A percentile compares a stretch with the other conserved stretches of the same genome.
phyloP scores from a whole-genome alignment of 2,329 filamentous ascomycete species.

The Purpureocillium takamizusanense region DNA sequence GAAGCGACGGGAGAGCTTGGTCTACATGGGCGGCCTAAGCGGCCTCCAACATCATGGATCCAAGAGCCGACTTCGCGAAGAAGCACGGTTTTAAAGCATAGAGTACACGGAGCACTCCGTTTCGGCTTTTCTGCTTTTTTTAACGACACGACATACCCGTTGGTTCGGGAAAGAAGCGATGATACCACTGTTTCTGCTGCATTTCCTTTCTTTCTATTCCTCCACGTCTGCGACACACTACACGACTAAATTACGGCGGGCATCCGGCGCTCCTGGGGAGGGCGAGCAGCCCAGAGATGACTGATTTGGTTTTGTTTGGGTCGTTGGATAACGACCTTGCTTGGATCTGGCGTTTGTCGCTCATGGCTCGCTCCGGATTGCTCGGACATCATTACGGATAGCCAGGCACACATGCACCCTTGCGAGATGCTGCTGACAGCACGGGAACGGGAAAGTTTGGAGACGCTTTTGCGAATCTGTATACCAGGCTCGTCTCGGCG shows the following conservation, averaged over 20 bases:
- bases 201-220: conserved; percentile 11
- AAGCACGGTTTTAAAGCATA: conserved; percentile 33
- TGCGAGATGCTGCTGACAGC: no score
- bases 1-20: conserved; percentile 50
- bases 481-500: no score
- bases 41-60: conserved; percentile 40
- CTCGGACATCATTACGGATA: no score
- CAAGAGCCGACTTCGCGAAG: conserved; percentile 45
- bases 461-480: no score
- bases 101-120: no score
- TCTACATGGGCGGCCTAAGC: conserved; percentile 42
- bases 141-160: not conserved
- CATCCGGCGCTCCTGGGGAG: not conserved
- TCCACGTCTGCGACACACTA: not conserved
- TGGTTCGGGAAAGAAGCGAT: conserved; percentile 9
- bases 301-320: no score
- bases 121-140: not conserved
- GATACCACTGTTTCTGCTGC: conserved; percentile 17
- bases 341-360: no score
- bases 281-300: not conserved
- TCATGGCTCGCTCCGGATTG: no score
- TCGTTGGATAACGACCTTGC: no score
- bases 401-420: no score
- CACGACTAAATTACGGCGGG: not conserved
- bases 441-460: no score